phyloP scores from a whole-genome alignment of 345 rosid genomes.

The Turritis glabra region DNA sequence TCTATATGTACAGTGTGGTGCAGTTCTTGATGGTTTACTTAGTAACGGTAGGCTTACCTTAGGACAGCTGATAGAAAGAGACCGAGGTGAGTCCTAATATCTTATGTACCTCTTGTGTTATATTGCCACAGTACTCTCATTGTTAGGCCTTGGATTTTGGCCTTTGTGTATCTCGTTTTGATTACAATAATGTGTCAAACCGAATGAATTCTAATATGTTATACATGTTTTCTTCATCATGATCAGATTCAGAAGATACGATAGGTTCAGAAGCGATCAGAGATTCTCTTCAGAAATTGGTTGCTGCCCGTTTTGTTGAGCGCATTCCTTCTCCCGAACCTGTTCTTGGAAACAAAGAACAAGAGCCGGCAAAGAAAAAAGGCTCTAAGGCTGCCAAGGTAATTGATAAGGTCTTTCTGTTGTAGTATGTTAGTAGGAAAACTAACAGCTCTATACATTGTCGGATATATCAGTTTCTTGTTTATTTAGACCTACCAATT shows the following conservation, averaged over 20 bases:
- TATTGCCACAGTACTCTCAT: not conserved
- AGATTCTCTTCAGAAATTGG: slow-evolving; percentile 54
- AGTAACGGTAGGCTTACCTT: slow-evolving; percentile 81
- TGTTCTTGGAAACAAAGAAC: slow-evolving; percentile 54
- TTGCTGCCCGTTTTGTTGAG: slow-evolving; percentile 68
- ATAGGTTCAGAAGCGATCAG: slow-evolving; percentile 43
- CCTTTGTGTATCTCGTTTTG: slow-evolving; percentile 10
- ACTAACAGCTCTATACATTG: not conserved
- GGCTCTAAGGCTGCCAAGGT: slow-evolving; percentile 76
- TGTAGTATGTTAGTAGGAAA: not conserved
- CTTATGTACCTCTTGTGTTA: slow-evolving; percentile 3
- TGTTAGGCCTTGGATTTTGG: not conserved
- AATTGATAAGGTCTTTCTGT: slow-evolving; percentile 23
- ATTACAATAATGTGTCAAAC: not conserved
- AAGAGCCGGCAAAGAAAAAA: slow-evolving; percentile 52
- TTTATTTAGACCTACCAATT: slow-evolving; percentile 3
- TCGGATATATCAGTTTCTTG: not conserved
- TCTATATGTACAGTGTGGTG: slow-evolving; percentile 55
- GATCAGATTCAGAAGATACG: slow-evolving; percentile 39
- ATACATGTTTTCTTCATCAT: not conserved
- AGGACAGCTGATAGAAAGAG: slow-evolving; percentile 70
- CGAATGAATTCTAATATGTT: not conserved
- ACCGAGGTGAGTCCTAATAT: slow-evolving; percentile 47
- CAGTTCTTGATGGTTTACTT: slow-evolving; percentile 70
- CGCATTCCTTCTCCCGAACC: slow-evolving; percentile 83